phyloP scores from a whole-genome alignment of 768 basidiomycete genomes.

The Suillus bovinus region DNA sequence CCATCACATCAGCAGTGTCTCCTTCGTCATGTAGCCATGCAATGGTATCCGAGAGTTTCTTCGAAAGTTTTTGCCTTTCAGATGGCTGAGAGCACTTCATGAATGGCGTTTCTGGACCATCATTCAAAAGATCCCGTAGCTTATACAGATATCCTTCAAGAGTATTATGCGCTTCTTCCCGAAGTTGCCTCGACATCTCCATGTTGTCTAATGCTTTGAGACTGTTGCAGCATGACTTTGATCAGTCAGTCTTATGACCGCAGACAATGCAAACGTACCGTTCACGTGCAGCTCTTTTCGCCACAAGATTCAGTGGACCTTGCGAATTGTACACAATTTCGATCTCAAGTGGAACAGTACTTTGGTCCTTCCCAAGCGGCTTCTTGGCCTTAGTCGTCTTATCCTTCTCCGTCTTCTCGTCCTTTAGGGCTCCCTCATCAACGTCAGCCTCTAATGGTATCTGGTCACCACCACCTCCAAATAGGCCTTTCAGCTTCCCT shows the following conservation, averaged over 20 bases:
- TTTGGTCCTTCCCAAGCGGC: slow-evolving; percentile 41
- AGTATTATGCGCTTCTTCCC: slow-evolving; percentile 88
- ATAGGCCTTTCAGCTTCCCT: slow-evolving; percentile 89
- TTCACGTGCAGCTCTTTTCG: slow-evolving; percentile 72
- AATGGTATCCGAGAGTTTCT: slow-evolving; percentile 72
- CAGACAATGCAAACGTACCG: slow-evolving; percentile 49
- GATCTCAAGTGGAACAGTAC: slow-evolving; percentile 69
- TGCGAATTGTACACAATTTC: slow-evolving; percentile 60
- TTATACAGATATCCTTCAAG: slow-evolving; percentile 95
- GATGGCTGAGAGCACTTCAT: slow-evolving; percentile 75
- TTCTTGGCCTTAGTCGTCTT: slow-evolving; percentile 37
- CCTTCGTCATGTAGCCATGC: slow-evolving; percentile 84
- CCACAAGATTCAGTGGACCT: slow-evolving; percentile 72
- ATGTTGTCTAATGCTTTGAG: slow-evolving; percentile 76
- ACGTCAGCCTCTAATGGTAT: slow-evolving; percentile 32
- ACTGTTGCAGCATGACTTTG: slow-evolving; percentile 40
- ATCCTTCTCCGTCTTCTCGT: slow-evolving; percentile 39
- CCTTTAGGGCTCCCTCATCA: slow-evolving; percentile 29
- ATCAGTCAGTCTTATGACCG: neutral
- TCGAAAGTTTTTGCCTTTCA: slow-evolving; percentile 68
- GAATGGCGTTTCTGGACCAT: slow-evolving; percentile 70
- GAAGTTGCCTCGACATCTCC: slow-evolving; percentile 72
- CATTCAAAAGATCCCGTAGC: slow-evolving; percentile 77
- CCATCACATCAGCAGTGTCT: slow-evolving; percentile 76
- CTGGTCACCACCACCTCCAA: slow-evolving; percentile 55